Evolutionary conservation across 208 protist species (phyloP), one percentile per base, ranked within the genome.

Genomic region (Leishmania braziliensis): DNA sequence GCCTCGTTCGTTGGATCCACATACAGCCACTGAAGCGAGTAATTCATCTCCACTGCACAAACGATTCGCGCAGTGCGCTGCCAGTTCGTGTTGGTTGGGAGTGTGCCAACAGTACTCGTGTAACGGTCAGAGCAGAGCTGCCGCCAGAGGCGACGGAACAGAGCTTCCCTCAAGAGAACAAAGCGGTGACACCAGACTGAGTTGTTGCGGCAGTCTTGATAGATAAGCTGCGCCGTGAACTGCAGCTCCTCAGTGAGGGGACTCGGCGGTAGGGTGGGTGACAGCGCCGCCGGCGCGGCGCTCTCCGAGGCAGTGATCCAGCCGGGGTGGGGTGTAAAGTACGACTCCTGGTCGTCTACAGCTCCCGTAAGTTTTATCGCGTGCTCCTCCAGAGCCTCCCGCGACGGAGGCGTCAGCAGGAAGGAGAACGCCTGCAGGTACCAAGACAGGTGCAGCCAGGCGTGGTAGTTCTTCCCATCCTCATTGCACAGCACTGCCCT

Each of bases 381-480:
- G 39, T 82, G 78, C 46, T 36, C 53, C 39, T 26, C 36, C 51
- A 87, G 75, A 16, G 74, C 50, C 23, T 71, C 5, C 74, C 65
- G 75, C 53, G 43, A 58, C n/a, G 93, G 91, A 1, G 83, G 89
- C 50, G 81, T 39, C 29, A 93, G 29, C 65, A 93, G 86, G 68
- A 97, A 97, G 43, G 87, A 77, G 78, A 95, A 89, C 0, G 86
- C 79, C 71, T 92, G 88, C 43, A 96, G 46, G 82, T 92, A 94
- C 89, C 92, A 94, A 5, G 88, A 73, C 29, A 93, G 89, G 80
- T 97, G 89, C 46, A 92, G 78, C 94, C 94, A 97, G 6, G 90
- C 89, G 78, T 97, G 94, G 77, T 96, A 97, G 84, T 97, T 96
- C 70, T 97, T 97, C 60, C 79, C 63, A 77, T 97, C 92, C 12